phyloP scores from a whole-genome alignment of 331 rosid species.

The Rosa hybrid region DNA sequence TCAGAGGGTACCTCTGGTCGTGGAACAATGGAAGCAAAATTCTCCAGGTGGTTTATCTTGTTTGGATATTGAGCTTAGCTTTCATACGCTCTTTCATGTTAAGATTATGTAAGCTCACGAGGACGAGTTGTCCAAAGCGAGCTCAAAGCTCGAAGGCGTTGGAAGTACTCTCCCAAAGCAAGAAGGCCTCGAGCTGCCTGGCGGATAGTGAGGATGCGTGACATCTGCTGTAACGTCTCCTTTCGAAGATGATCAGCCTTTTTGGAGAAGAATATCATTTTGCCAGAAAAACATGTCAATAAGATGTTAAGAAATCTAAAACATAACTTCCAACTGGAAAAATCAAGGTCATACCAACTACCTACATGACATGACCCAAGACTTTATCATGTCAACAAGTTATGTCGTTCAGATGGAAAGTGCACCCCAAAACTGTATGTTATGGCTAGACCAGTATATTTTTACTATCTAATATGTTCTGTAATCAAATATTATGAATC shows the following conservation, averaged over 20 bases:
- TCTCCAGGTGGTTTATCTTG: constrained; percentile 28
- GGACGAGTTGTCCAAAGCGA: constrained; percentile 61
- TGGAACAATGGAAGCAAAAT: constrained; percentile 25
- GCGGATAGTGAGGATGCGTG: constrained; percentile 59
- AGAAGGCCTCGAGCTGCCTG: constrained; percentile 76
- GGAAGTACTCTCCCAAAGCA: constrained; percentile 73
- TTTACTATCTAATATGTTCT: neutral
- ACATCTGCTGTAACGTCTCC: constrained; percentile 77
- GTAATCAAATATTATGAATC: too few relatives aligned
- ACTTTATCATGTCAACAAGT: too few relatives aligned
- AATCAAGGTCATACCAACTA: neutral
- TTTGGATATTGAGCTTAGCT: constrained; percentile 32
- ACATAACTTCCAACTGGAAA: neutral
- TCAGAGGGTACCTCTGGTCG: constrained; percentile 29
- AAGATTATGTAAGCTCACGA: constrained; percentile 55
- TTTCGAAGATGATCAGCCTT: constrained; percentile 91
- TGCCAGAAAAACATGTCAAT: neutral
- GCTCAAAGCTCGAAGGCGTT: constrained; percentile 84
- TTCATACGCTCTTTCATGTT: constrained; percentile 8
- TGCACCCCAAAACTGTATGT: neutral
- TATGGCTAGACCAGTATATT: too few relatives aligned
- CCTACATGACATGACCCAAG: too few relatives aligned
- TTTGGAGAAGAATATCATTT: constrained; percentile 23
- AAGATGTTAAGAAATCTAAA: neutral
- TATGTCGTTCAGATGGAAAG: neutral